These are phyloP conservation scores for Elsinoe australis DNA, from an alignment of 2,329 filamentous ascomycete species.

Conservation along the genomic window DNA sequence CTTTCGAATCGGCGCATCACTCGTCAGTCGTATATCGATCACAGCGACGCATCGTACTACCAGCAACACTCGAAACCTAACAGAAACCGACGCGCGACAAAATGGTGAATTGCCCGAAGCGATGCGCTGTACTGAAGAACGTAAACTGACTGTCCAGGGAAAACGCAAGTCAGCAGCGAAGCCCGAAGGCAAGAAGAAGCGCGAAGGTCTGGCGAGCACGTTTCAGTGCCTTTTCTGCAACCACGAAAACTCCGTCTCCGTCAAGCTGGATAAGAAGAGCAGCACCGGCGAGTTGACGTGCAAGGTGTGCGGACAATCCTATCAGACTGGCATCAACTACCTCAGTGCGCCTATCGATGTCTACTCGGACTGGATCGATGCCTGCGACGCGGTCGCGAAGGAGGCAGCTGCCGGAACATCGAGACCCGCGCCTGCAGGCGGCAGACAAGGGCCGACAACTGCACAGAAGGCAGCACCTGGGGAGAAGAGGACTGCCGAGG, in stretches of 20 bases:
- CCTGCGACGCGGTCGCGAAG: constrained; percentile 67
- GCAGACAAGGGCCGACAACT: constrained; percentile 17
- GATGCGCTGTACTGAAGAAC: too few species aligned
- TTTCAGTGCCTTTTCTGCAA: constrained; percentile 99
- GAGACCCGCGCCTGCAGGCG: constrained; percentile 18
- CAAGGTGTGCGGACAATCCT: constrained; percentile 88
- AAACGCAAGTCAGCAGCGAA: constrained; percentile 84
- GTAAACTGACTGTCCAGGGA: constrained; percentile 53
- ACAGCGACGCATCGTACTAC: too few species aligned
- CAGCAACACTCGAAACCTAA: too few species aligned
- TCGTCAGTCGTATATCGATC: too few species aligned
- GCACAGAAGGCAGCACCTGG: constrained; percentile 22
- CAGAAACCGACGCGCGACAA: too few species aligned
- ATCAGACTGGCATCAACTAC: constrained; percentile 89
- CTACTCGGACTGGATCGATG: constrained; percentile 97
- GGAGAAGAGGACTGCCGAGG: constrained; percentile 28
- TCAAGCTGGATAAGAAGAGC: constrained; percentile 89
- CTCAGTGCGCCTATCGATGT: constrained; percentile 88
- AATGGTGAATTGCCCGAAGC: too few species aligned
- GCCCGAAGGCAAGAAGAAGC: constrained; percentile 70
- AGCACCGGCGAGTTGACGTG: constrained; percentile 80
- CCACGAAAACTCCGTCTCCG: constrained; percentile 83
- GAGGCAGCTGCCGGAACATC: constrained; percentile 33
- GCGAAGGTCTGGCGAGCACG: constrained; percentile 66
- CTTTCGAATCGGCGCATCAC: too few species aligned